phyloP scores from a whole-genome alignment of 768 basidiomycete species.

The Amanita molliuscula region DNA sequence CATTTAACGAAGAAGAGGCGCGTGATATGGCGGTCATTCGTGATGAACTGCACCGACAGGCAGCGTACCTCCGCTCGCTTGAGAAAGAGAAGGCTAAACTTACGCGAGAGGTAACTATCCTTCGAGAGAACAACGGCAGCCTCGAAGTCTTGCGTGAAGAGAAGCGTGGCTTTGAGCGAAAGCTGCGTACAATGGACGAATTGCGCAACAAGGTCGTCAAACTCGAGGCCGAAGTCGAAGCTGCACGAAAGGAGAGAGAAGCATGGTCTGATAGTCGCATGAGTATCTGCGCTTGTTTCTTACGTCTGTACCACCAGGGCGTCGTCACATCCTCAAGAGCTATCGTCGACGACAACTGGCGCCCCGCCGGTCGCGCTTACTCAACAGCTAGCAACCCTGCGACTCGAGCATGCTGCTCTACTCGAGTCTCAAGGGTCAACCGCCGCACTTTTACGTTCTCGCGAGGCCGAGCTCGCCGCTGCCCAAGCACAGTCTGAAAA shows the following conservation, averaged over 20 bases:
- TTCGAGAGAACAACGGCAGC: slow-evolving; percentile 47
- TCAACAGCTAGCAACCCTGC: slow-evolving; percentile 47
- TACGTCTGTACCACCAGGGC: neutral
- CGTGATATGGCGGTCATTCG: slow-evolving; percentile 54
- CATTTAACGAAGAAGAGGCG: slow-evolving; percentile 24
- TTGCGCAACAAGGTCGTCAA: slow-evolving; percentile 43
- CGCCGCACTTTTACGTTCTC: slow-evolving; percentile 37
- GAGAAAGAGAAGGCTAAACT: slow-evolving; percentile 51
- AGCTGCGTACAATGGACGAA: slow-evolving; percentile 37
- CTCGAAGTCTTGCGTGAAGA: slow-evolving; percentile 69
- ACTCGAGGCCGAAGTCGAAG: slow-evolving; percentile 60
- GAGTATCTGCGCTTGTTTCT: neutral
- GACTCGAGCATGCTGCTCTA: slow-evolving; percentile 49
- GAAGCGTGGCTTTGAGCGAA: slow-evolving; percentile 52
- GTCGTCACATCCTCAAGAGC: slow-evolving; percentile 5
- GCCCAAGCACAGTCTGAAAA: slow-evolving; percentile 26
- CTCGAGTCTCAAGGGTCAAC: slow-evolving; percentile 61
- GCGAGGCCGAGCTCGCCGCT: slow-evolving; percentile 41
- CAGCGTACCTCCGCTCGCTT: slow-evolving; percentile 45
- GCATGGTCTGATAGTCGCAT: slow-evolving; percentile 31
- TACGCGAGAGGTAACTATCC: slow-evolving; percentile 37
- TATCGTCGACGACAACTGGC: neutral
- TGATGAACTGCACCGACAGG: slow-evolving; percentile 60
- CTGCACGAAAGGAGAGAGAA: slow-evolving; percentile 43
- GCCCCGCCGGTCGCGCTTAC: slow-evolving; percentile 32